phyloP scores from a whole-genome alignment of 2,329 filamentous ascomycete genomes.

The Aureobasidium sp. region DNA sequence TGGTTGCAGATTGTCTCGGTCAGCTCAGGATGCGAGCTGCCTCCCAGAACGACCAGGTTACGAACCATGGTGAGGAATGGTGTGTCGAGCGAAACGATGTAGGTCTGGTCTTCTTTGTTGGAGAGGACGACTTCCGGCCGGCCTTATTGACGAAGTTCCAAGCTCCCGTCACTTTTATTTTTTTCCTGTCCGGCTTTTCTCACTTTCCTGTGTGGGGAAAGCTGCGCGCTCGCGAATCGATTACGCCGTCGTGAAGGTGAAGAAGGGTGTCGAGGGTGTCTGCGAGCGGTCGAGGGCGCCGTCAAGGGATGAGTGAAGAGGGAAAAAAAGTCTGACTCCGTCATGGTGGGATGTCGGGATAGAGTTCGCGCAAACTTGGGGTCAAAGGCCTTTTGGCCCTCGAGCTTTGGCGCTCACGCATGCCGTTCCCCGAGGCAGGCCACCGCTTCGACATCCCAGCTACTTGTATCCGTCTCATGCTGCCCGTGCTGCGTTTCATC shows the following conservation, averaged over 20 bases:
- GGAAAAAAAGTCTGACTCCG: constrained; percentile 9
- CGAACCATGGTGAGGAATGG: constrained; percentile 60
- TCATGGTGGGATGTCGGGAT: constrained; percentile 13
- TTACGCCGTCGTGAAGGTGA: background rate
- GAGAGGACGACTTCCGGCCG: background rate
- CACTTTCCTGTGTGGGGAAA: background rate
- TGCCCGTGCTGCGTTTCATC: background rate
- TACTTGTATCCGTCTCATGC: background rate
- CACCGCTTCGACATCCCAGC: background rate
- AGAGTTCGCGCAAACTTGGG: constrained; percentile 3
- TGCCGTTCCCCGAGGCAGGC: background rate
- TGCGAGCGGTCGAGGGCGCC: background rate
- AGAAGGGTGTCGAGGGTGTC: background rate
- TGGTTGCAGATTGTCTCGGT: constrained; percentile 81
- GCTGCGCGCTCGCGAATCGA: background rate
- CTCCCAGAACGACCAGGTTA: constrained; percentile 89
- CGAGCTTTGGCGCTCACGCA: constrained; percentile 1
- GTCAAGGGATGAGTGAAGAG: background rate
- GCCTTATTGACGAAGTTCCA: background rate
- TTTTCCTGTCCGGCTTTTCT: background rate
- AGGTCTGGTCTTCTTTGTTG: background rate
- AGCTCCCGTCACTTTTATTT: background rate
- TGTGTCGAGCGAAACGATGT: background rate
- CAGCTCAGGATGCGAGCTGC: constrained; percentile 83
- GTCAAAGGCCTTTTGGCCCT: background rate